Base-by-base conservation (phyloP, 2,329 filamentous ascomycete species). In the Neobulgaria alba region DNA sequence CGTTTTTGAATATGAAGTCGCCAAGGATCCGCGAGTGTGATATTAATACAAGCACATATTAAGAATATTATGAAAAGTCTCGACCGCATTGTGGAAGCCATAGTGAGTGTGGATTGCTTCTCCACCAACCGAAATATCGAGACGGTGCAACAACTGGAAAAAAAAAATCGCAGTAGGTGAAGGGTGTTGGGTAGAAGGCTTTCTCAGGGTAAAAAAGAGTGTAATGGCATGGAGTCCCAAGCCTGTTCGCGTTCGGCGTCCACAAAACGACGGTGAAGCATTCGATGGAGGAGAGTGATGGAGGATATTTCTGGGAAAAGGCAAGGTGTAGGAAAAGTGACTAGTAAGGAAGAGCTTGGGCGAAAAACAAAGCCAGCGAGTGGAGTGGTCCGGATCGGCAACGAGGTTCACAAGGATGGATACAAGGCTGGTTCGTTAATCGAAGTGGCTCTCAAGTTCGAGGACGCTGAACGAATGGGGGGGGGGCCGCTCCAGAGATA, bases 21-120 rank as follows among this genome's bases (percentile, higher is more conserved):
- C 40, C 45, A 41, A 47, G 38, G 42, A 30, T 49, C 46, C 19
- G 52, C 52, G 23, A 50, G 36, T 35, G 42, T 38, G 31, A 50
- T 18, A 31, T 50, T 46, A 34, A 53, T 43, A 44, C 42, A 54
- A 39, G 53, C 45, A 43, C 44, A 52, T 32, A 58, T 33, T 18
- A 54, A 33, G 15, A 55, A 21, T 20, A 55, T 30, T 20, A 42
- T 39, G 10, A 48, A 35, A 41, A 47, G 4, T 26, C 47, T 50
- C n/a, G 44, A 49, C 18, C 47, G 40, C 41, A 46, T 53, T 33
- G 41, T 38, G 38, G 42, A 32, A 29, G 48, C 33, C 49, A 48
- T 56, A 23, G 23, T 46, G 39, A 39, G 23, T 46, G 38, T 37
- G 19, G 35, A 33, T 19, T 12, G 41, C 32, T 29, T 33, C 23